Evolutionary conservation across 306 rosid genomes (phyloP), one percentile per base, ranked within the genome.

Genomic region (Chamaecrista fasciculata): DNA sequence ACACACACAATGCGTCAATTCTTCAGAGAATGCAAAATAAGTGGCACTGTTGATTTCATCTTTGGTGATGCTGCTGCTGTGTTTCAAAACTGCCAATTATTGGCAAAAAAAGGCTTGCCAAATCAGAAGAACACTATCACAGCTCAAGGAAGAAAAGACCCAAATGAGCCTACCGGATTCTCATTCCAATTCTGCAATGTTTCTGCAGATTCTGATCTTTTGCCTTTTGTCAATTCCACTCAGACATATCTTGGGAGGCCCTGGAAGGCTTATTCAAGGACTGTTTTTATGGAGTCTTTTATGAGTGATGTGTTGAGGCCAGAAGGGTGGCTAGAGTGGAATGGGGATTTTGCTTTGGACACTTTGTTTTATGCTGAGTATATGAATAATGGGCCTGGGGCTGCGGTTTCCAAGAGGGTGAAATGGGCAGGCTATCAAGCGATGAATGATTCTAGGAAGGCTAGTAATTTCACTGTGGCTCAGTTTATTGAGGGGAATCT

Each of bases 271-370:
- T 86, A 69, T 61, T 91, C 96, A 0, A 28, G 84, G 52, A 80
- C 91, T 4, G 7, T 88, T 15, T 60, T 91, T 59, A 79, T 91
- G 89, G 82, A 88, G 14, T 76, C 79, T 0, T 83, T 73, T 73
- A 25, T 89, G 3, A 84, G 91, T 55, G 67, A 70, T 2, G 76
- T 64, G 42, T 12, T 89, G 8, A 82, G 79, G 61, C 90, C 96
- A 6, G 62, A 85, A 72, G 96, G 96, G 36, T 89, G 96, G 96
- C 79, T 86, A 2, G 96, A 83, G 73, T 88, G 93, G 97, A 73
- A 80, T 8, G 89, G 58, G 0, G 11, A 42, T 15, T 46, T 69
- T 44, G 75, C 83, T 20, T 77, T 89, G 78, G 69, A 80, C 57
- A 78, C 96, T 0, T 20, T 91, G 76, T 86, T 44, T 23, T 86